Conservation (phyloP, 1,284 basidiomycete genomes). For the Boletus albobrunnescens region DNA sequence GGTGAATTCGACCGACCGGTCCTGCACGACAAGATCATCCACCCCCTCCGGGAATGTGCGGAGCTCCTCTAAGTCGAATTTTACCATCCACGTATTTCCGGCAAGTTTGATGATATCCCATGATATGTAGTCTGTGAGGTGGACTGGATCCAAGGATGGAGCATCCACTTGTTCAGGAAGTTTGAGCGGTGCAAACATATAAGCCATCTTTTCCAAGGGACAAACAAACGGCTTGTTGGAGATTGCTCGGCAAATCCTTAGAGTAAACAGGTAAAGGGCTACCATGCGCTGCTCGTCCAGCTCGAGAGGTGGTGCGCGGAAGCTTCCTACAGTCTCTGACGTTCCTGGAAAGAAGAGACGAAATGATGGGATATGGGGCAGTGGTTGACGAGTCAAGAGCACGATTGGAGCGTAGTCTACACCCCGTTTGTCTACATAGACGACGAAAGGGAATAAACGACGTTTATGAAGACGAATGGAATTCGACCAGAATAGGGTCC, state of each 20-base stretch:
- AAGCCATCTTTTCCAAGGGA: constrained; percentile 49
- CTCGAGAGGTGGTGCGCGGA: constrained; percentile 46
- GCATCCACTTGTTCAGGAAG: constrained; percentile 20
- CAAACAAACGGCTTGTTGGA: constrained; percentile 64
- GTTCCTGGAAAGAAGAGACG: constrained; percentile 54
- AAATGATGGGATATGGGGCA: constrained; percentile 54
- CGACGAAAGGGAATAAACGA: constrained; percentile 54
- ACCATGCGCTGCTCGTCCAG: constrained; percentile 45
- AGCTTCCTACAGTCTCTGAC: constrained; percentile 41
- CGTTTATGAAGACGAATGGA: constrained; percentile 28
- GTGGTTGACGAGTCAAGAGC: constrained; percentile 59
- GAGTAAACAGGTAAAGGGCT: constrained; percentile 57
- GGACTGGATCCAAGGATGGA: constrained; percentile 29
- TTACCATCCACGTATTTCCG: constrained; percentile 46
- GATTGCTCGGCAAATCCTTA: constrained; percentile 56
- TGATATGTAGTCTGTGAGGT: constrained; percentile 49
- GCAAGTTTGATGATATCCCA: constrained; percentile 61
- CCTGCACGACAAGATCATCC: constrained; percentile 65
- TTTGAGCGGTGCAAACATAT: constrained; percentile 61
- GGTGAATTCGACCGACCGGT: constrained; percentile 73
- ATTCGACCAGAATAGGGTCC: constrained; percentile 62
- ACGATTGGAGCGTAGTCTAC: constrained; percentile 52
- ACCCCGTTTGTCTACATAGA: constrained; percentile 37
- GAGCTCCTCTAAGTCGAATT: constrained; percentile 43
- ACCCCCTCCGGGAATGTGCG: constrained; percentile 43